phyloP scores from a whole-genome alignment of 306 rosid species.

The Benincasa hispida region DNA sequence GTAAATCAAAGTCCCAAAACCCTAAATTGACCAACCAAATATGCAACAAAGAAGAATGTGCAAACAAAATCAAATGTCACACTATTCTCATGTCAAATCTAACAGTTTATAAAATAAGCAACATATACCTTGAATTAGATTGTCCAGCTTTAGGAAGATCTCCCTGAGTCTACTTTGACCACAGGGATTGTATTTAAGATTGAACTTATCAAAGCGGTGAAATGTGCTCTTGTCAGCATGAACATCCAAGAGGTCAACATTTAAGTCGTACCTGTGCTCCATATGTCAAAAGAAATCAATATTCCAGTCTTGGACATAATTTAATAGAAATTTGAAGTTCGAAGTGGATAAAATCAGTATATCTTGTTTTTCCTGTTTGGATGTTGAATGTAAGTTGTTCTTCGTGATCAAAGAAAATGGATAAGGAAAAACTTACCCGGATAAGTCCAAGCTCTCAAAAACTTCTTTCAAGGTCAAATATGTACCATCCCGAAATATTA shows the following conservation, averaged over 20 bases:
- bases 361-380: not conserved
- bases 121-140: slow-evolving; percentile 86
- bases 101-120: not conserved
- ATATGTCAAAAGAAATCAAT: slow-evolving; percentile 10
- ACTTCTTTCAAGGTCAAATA: slow-evolving; percentile 97
- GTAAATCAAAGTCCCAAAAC: not conserved
- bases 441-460: slow-evolving; percentile 91
- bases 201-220: slow-evolving; percentile 98
- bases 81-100: not conserved
- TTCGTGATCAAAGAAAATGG: not conserved
- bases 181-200: slow-evolving; percentile 96
- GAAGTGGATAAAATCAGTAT: not conserved
- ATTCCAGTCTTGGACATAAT: not conserved
- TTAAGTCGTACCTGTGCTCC: slow-evolving; percentile 76
- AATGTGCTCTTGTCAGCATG: slow-evolving; percentile 99
- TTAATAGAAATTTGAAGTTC: not conserved
- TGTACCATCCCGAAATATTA: slow-evolving; percentile 98
- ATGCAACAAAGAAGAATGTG: not conserved
- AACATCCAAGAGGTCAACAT: slow-evolving; percentile 99
- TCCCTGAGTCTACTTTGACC: slow-evolving; percentile 99
- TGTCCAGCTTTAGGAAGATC: slow-evolving; percentile 94
- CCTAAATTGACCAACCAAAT: not conserved
- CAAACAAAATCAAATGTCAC: not conserved
- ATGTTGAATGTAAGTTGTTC: not conserved
- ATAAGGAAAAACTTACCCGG: slow-evolving; percentile 40